Evolutionary conservation across 768 basidiomycete genomes (phyloP), one percentile per base, ranked within the genome.

Genomic region (Leccinellum rugosiceps): DNA sequence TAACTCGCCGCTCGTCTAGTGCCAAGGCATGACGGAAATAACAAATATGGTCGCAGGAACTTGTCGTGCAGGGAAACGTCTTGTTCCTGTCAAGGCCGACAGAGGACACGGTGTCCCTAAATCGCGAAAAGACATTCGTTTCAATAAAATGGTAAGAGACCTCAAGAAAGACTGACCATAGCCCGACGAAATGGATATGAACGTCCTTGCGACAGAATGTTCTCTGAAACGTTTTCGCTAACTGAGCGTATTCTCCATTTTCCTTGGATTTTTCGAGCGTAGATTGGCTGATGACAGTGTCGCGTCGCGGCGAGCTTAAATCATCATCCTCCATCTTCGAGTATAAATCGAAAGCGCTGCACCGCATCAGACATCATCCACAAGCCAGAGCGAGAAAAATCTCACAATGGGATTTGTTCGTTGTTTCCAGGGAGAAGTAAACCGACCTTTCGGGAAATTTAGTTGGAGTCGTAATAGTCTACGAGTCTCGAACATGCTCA

Each of bases 61-160:
- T 57, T 17, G 66, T 68, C 7, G 75, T 75, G 21, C 56, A 59
- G 6, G 79, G 76, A 7, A 77, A 55, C 21, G 58, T 66, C 13
- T 58, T 68, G 13, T 56, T 61, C 43, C 77, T 63, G 3, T 70
- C 38, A 3, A 78, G 11, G 6, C 80, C 77, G 44, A 80, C 70
- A 0, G 79, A 78, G 3, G 80, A 80, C 4, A 80, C 79, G 0
- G 78, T 78, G 31, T 80, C 80, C 79, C 78, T 80, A 4, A 3
- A 30, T 30, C 10, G 17, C 11, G 15, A 5, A 17, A 21, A 15
- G 48, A 9, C 54, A 32, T 17, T 44, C 14, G 11, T 26, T 6
- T 13, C 31, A 26, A 53, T 23, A 28, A 15, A 43, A 47, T 1
- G 13, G 26, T 28, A 13, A 35, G 3, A 35, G 3, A 28, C 13